Percentiles rank a stretch among this genome's conserved stretches.
Conservation (phyloP, 2,329 filamentous ascomycete species). For the Aspergillus aculeatus region DNA sequence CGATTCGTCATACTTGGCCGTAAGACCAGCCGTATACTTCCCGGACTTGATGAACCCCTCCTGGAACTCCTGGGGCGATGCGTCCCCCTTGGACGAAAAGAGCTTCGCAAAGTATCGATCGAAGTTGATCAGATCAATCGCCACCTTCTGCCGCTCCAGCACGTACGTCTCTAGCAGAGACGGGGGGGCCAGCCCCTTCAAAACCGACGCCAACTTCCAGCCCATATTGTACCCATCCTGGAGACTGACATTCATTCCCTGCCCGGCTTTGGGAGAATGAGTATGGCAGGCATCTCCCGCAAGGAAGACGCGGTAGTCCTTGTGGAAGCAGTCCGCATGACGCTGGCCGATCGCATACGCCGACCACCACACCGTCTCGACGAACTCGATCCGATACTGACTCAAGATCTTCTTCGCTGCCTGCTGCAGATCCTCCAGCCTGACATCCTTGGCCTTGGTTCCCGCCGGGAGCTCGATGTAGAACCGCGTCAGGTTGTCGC, state of each 20-base stretch:
- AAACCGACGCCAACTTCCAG: slow-evolving; percentile 57
- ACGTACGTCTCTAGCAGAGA: slow-evolving; percentile 55
- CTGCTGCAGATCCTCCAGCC: slow-evolving; percentile 53
- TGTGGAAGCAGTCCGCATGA: slow-evolving; percentile 67
- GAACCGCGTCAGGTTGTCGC: slow-evolving; percentile 57
- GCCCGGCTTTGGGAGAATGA: slow-evolving; percentile 69
- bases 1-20: slow-evolving; percentile 55
- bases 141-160: slow-evolving; percentile 53
- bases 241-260: slow-evolving; percentile 55
- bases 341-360: slow-evolving; percentile 70
- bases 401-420: slow-evolving; percentile 54
- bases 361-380: slow-evolving; percentile 65
- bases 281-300: slow-evolving; percentile 68
- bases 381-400: slow-evolving; percentile 56
- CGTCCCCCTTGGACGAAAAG: slow-evolving; percentile 49
- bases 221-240: slow-evolving; percentile 63
- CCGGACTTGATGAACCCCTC: slow-evolving; percentile 59
- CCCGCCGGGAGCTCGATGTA: slow-evolving; percentile 59
- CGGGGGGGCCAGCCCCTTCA: slow-evolving; percentile 45
- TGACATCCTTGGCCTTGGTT: slow-evolving; percentile 53
- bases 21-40: slow-evolving; percentile 61
- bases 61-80: slow-evolving; percentile 52
- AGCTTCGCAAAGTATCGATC: slow-evolving; percentile 56
- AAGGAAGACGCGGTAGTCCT: slow-evolving; percentile 65
- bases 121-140: slow-evolving; percentile 60